A percentile compares a stretch with the other conserved stretches of the same genome.
phyloP scores from a whole-genome alignment of 176 grass and related monocot species.

The Cymbopogon citratus region DNA sequence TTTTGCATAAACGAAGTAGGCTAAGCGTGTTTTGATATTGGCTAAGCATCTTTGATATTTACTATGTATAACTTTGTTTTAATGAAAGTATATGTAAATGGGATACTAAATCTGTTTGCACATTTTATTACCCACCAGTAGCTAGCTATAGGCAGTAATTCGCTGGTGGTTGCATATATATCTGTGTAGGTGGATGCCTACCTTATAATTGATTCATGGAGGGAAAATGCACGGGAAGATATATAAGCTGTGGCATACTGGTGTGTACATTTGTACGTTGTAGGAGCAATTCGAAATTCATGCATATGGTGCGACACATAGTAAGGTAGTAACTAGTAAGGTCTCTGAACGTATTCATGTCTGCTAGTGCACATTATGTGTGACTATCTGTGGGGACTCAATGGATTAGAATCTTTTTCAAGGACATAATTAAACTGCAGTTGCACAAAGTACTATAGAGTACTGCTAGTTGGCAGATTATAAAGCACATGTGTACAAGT shows the following conservation, averaged over 20 bases:
- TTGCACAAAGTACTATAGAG: background rate
- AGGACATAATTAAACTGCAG: background rate
- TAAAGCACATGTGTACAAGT: background rate
- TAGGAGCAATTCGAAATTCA: background rate
- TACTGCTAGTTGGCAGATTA: background rate
- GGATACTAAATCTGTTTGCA: background rate
- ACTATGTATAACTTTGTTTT: background rate
- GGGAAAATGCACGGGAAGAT: background rate
- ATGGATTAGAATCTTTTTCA: background rate
- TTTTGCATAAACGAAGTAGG: background rate
- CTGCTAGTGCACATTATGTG: background rate
- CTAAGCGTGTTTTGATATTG: no score
- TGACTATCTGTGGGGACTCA: background rate
- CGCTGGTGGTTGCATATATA: background rate
- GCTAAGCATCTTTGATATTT: background rate
- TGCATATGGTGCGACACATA: background rate
- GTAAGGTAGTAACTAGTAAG: no score
- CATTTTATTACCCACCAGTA: background rate
- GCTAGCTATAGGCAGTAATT: background rate
- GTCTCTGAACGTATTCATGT: background rate
- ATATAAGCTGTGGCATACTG: background rate
- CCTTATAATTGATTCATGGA: background rate
- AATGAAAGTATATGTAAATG: background rate
- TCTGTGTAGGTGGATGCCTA: background rate
- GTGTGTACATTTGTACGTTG: background rate